A percentile compares a stretch with the other conserved stretches of the same genome.
These are phyloP conservation scores for Trichoderma breve DNA, from an alignment of 2,329 filamentous ascomycete genomes.

Conservation along the genomic window DNA sequence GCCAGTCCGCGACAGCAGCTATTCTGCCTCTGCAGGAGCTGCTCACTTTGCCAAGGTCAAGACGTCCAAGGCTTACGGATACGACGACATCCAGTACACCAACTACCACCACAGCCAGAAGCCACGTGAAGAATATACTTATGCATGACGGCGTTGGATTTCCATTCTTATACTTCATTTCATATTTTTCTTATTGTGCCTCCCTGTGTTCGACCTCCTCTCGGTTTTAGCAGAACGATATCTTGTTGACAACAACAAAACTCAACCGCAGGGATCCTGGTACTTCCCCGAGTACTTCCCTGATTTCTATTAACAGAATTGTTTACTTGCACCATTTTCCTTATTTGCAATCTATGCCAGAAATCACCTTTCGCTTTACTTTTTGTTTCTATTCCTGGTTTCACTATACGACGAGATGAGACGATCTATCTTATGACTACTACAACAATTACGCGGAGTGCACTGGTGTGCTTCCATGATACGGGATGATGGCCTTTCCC, in stretches of 20 bases:
- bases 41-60: conserved; percentile 35
- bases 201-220: background rate
- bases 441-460: conserved; percentile 30
- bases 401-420: conserved; percentile 32
- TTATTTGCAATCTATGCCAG: conserved; percentile 18
- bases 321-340: conserved; percentile 22
- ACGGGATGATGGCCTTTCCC: conserved; percentile 26
- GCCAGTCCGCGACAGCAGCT: conserved; percentile 33
- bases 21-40: conserved; percentile 28
- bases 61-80: conserved; percentile 32
- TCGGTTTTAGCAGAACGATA: background rate
- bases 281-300: background rate
- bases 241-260: conserved; percentile 7
- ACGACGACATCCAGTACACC: conserved; percentile 35
- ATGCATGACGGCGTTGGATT: conserved; percentile 25
- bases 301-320: conserved; percentile 26
- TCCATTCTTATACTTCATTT: conserved; percentile 14
- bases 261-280: background rate
- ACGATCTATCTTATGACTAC: conserved; percentile 36
- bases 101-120: conserved; percentile 22
- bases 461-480: conserved; percentile 26
- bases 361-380: conserved; percentile 16
- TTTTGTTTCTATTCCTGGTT: conserved; percentile 27
- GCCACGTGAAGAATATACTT: conserved; percentile 28
- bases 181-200: conserved; percentile 17